phyloP scores from a whole-genome alignment of 2,329 filamentous ascomycete genomes.

The Chalara sp. region DNA sequence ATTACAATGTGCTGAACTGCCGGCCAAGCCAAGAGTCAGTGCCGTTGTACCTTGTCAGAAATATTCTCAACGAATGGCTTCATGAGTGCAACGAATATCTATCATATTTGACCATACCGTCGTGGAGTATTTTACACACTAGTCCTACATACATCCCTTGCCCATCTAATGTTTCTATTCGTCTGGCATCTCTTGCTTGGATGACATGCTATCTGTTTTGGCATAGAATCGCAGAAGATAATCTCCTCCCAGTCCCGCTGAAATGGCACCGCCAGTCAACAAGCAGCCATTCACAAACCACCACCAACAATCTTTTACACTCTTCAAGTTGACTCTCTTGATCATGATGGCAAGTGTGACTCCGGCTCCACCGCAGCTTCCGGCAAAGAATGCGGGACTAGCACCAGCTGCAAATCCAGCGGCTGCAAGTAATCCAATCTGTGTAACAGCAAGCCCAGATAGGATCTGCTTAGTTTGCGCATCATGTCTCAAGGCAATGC shows the following conservation, averaged over 20 bases:
- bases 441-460: slow-evolving; percentile 59
- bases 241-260: slow-evolving; percentile 50
- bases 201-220: too few species aligned
- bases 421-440: slow-evolving; percentile 62
- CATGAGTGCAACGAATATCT: too few species aligned
- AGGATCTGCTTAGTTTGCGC: slow-evolving; percentile 71
- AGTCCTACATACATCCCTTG: too few species aligned
- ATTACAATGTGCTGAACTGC: too few species aligned
- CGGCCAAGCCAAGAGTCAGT: too few species aligned
- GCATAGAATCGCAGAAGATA: slow-evolving; percentile 44
- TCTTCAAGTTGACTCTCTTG: slow-evolving; percentile 57
- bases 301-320: slow-evolving; percentile 65
- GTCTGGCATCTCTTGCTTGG: too few species aligned
- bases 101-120: too few species aligned
- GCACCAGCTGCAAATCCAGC: slow-evolving; percentile 63
- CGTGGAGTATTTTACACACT: too few species aligned
- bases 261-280: slow-evolving; percentile 59
- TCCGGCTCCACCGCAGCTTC: slow-evolving; percentile 59
- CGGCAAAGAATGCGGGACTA: slow-evolving; percentile 61
- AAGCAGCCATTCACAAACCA: slow-evolving; percentile 69
- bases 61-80: too few species aligned
- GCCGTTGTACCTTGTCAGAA: too few species aligned
- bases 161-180: too few species aligned
- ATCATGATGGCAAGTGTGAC: slow-evolving; percentile 61
- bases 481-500: slow-evolving; percentile 75